phyloP scores from a whole-genome alignment of 2,329 filamentous ascomycete genomes.

The Leptosphaerulina australis region DNA sequence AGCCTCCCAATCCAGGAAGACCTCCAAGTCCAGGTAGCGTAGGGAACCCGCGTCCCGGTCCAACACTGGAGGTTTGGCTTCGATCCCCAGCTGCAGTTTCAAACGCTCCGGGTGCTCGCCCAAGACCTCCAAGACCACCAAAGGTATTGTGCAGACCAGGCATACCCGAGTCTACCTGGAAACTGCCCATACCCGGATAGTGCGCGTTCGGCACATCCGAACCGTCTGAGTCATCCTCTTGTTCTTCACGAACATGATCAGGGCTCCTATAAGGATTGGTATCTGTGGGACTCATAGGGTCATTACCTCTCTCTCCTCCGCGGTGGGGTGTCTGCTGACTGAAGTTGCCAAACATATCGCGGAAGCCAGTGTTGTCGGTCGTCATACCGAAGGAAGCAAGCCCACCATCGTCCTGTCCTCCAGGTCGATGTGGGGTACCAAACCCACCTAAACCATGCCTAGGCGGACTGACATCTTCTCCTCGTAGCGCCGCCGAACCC shows the following conservation, averaged over 20 bases:
- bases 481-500: conserved; percentile 75
- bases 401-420: conserved; percentile 63
- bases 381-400: conserved; percentile 68
- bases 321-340: conserved; percentile 61
- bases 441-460: conserved; percentile 54
- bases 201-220: conserved; percentile 59
- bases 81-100: conserved; percentile 78
- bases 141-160: conserved; percentile 57
- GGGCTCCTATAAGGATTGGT: conserved; percentile 97
- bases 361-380: conserved; percentile 61
- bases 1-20: conserved; percentile 63
- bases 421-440: conserved; percentile 53
- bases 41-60: conserved; percentile 73
- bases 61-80: conserved; percentile 89
- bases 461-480: conserved; percentile 70
- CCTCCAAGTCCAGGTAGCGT: conserved; percentile 65
- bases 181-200: conserved; percentile 59
- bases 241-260: conserved; percentile 72
- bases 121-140: conserved; percentile 62
- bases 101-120: conserved; percentile 48
- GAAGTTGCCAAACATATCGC: conserved; percentile 63
- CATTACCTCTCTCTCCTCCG: conserved; percentile 57
- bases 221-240: conserved; percentile 64
- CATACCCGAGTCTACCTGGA: conserved; percentile 57
- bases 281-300: conserved; percentile 86